These are phyloP conservation scores for Tylopilus vinaceipallidus DNA, from an alignment of 768 basidiomycete species.

Conservation along the genomic window DNA sequence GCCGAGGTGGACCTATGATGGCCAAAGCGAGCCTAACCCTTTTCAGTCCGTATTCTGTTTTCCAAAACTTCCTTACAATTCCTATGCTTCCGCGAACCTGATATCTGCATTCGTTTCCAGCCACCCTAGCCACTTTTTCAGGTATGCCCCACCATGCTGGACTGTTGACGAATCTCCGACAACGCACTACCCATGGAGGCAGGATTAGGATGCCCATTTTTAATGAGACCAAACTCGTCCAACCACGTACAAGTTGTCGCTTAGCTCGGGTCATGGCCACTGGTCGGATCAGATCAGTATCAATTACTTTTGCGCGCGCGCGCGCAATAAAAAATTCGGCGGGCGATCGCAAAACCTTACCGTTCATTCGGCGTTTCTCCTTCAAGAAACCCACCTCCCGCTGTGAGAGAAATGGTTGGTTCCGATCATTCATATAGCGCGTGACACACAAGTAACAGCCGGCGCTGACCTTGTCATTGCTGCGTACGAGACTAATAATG, in stretches of 20 bases:
- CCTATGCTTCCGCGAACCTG: conserved; percentile 64
- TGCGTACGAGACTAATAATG: conserved; percentile 88
- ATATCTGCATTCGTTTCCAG: conserved; percentile 89
- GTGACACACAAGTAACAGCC: conserved; percentile 10
- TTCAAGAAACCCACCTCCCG: conserved; percentile 93
- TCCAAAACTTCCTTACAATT: too few species aligned
- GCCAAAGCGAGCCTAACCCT: too few species aligned
- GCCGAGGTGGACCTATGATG: too few species aligned
- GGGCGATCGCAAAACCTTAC: conserved; percentile 39
- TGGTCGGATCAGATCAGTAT: conserved; percentile 34
- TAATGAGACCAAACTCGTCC: not conserved
- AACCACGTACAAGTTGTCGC: conserved; percentile 72
- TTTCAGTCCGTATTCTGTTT: too few species aligned
- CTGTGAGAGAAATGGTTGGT: conserved; percentile 32
- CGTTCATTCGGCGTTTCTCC: conserved; percentile 90
- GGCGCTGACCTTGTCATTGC: conserved; percentile 68
- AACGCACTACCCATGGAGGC: conserved; percentile 57
- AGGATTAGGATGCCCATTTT: too few species aligned
- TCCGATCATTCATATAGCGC: not conserved
- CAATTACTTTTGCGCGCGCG: too few species aligned
- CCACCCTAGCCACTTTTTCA: conserved; percentile 91
- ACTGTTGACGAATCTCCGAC: conserved; percentile 95
- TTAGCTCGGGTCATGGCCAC: conserved; percentile 93
- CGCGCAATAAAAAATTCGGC: too few species aligned
- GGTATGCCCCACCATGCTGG: conserved; percentile 74